Conservation (phyloP, 169 alveolate species). For the Plasmodium fragile region DNA sequence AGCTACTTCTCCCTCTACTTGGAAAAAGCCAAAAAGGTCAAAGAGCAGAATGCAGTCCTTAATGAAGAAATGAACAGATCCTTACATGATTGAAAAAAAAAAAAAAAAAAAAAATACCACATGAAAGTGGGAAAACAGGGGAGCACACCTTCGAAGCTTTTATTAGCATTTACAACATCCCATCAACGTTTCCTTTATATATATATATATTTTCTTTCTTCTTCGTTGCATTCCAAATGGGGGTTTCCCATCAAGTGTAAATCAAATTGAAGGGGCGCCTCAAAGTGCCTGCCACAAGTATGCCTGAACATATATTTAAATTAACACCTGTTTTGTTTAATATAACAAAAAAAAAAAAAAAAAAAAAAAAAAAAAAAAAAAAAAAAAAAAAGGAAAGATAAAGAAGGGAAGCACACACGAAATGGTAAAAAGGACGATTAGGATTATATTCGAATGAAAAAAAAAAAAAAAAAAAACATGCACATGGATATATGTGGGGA, state of each 20-base stretch:
- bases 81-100: conserved; percentile 35
- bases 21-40: conserved; percentile 68
- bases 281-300: neutral
- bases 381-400: no score
- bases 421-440: neutral
- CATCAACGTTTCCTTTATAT: neutral
- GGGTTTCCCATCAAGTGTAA: neutral
- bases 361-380: conserved; percentile 10
- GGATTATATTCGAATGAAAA: conserved; percentile 1
- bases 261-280: neutral
- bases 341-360: conserved; percentile 44
- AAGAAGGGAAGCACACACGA: neutral
- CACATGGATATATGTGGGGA: neutral
- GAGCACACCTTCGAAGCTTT: neutral
- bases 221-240: neutral
- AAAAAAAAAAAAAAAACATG: neutral
- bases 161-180: neutral
- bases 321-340: conserved; percentile 13
- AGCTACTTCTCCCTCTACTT: conserved; percentile 63
- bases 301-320: conserved; percentile 1
- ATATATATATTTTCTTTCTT: conserved; percentile 24
- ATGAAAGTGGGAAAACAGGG: neutral
- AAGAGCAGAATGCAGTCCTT: conserved; percentile 33
- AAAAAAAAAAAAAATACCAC: conserved; percentile 4
- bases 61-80: conserved; percentile 49